Percentiles rank a stretch among this genome's conserved stretches.
These are phyloP conservation scores for Noccaea caerulescens DNA, from an alignment of 345 rosid species.

Conservation along the genomic window DNA sequence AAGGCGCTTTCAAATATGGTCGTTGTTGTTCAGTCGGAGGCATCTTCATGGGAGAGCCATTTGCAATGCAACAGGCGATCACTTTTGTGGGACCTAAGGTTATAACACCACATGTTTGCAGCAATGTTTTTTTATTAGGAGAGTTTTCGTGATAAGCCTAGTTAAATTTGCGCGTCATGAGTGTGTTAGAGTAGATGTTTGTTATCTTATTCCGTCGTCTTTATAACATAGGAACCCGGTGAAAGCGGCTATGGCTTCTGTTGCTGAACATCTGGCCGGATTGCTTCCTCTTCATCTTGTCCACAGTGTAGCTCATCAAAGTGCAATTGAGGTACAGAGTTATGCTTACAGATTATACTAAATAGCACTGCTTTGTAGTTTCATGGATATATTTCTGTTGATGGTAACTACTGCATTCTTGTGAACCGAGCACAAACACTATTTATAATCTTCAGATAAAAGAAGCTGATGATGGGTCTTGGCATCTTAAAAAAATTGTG, in stretches of 20 bases:
- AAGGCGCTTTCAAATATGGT: slow-evolving; percentile 96
- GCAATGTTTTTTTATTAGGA: background rate
- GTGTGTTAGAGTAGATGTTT: slow-evolving; percentile 7
- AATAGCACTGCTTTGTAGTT: slow-evolving; percentile 22
- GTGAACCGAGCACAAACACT: background rate
- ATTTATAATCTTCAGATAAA: slow-evolving; percentile 1
- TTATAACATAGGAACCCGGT: slow-evolving; percentile 68
- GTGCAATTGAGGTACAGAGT: slow-evolving; percentile 85
- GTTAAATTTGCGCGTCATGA: slow-evolving; percentile 7
- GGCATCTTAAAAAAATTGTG: slow-evolving; percentile 8
- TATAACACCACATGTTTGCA: slow-evolving; percentile 23
- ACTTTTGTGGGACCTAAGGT: slow-evolving; percentile 94
- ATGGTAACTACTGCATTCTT: slow-evolving; percentile 19
- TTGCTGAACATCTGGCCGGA: slow-evolving; percentile 95
- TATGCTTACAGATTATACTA: slow-evolving; percentile 16
- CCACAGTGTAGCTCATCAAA: slow-evolving; percentile 95
- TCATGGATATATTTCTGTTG: slow-evolving; percentile 8
- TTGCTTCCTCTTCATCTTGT: slow-evolving; percentile 94
- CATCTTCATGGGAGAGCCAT: slow-evolving; percentile 94
- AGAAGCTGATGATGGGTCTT: slow-evolving; percentile 14
- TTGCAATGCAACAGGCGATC: slow-evolving; percentile 96
- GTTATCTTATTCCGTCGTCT: slow-evolving; percentile 9
- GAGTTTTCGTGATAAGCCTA: slow-evolving; percentile 1
- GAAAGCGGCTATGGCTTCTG: slow-evolving; percentile 91
- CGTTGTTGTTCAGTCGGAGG: slow-evolving; percentile 89